Evolutionary conservation across 495 filamentous ascomycete genomes (phyloP), one percentile per base, ranked within the genome.

Genomic region (Thermochaetoides thermophila): DNA sequence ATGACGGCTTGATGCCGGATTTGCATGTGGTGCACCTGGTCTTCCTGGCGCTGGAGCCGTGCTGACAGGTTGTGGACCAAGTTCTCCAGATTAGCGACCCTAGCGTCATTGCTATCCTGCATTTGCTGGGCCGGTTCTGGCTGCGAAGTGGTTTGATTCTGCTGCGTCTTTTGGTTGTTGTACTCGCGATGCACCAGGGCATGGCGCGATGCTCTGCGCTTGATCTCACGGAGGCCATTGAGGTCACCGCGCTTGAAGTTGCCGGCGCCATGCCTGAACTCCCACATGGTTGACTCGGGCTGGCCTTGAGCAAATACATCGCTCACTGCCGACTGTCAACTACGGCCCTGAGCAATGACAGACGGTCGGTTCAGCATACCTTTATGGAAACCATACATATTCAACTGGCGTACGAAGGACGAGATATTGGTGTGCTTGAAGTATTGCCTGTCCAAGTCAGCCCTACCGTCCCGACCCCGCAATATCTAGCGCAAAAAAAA

Each of bases 331-430:
- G 0, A 42, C 15, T 17, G 8, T 4, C 15, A 32, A 19, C 12
- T 19, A 17, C 28, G 26, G 14, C 34, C 17, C 16, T n/a, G 7
- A 5, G 1, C 9, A 18, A 20, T 17, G 10, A 7, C 14, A 2
- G 17, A 16, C 17, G 11, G 9, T 10, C 12, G 6, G 13, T 10
- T 15, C 32, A 31, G 39, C 66, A 31, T 65, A 89, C 89, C 89
- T 84, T 97, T 97, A 58, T 97, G 89, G 62, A 97, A 97, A 2
- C 89, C 89, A 46, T 97, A 97, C 89, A 97, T 97, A 52, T 97
- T 97, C 34, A 97, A 64, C 58, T 97, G 89, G 30, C 89, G 74
- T 22, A 97, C 89, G 52, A 97, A 97, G 7, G 89, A 97, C 4
- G 89, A 95, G 34, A 96, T 91, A 51, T 97, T 97, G 38, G 89